Evolutionary conservation across 345 rosid species (phyloP).

Genomic region (Chamaenerion angustifolium): DNA sequence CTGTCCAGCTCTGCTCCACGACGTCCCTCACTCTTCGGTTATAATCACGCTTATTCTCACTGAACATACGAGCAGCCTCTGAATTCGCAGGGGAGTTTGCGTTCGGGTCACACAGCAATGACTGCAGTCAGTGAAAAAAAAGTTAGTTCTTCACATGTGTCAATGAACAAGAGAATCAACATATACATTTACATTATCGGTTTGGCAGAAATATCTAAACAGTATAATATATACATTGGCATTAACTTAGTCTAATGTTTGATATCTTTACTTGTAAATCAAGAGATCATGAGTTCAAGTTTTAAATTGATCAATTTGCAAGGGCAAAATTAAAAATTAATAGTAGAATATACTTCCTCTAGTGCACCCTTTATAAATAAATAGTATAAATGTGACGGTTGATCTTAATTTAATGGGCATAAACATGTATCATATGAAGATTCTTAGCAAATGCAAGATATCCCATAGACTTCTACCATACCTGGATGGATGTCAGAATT

Average conservation of each 20-base stretch:
- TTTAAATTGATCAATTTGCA: too few species aligned
- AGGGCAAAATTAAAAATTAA: too few species aligned
- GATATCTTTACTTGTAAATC: too few species aligned
- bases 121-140: constrained; percentile 18
- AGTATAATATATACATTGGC: too few species aligned
- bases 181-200: background rate
- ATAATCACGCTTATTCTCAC: constrained; percentile 63
- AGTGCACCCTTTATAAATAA: background rate
- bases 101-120: constrained; percentile 66
- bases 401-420: background rate
- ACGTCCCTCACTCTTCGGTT: constrained; percentile 49
- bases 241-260: too few species aligned
- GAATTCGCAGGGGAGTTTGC: constrained; percentile 78
- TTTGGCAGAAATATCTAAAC: too few species aligned
- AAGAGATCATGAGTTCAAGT: too few species aligned
- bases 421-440: background rate
- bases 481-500: constrained; percentile 95
- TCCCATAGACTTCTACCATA: constrained; percentile 5
- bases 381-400: background rate
- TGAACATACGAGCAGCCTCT: constrained; percentile 65
- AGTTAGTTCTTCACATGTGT: background rate
- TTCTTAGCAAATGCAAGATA: too few species aligned
- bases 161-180: background rate
- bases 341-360: too few species aligned
- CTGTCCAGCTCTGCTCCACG: constrained; percentile 71